A percentile compares a stretch with the other conserved stretches of the same genome.
phyloP scores from a whole-genome alignment of 306 rosid species.

The Begonia loranthoides region DNA sequence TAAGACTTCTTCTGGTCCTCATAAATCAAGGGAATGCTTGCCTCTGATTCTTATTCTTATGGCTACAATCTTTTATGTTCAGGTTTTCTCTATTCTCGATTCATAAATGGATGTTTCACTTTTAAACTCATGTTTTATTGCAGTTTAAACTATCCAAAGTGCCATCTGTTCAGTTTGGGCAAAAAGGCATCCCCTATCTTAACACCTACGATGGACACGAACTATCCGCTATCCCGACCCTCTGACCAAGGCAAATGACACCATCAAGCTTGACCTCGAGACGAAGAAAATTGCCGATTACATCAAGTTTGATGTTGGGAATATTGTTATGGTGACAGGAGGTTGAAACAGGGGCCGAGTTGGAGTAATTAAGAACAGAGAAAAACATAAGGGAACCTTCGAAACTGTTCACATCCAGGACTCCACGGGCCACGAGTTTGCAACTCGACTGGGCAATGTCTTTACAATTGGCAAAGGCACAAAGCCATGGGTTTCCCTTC shows the following conservation, averaged over 20 bases:
- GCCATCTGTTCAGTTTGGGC: no score
- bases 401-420: conserved; percentile 20
- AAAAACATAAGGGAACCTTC: conserved; percentile 29
- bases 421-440: no score
- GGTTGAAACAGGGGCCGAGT: conserved; percentile 71
- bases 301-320: conserved; percentile 70
- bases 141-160: no score
- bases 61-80: no score
- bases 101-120: no score
- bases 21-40: conserved; percentile 69
- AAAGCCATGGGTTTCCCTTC: no score
- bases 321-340: conserved; percentile 68
- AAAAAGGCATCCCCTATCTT: no score
- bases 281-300: conserved; percentile 20
- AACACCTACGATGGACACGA: no score
- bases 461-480: no score
- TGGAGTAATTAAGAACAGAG: conserved; percentile 1
- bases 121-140: no score
- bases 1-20: conserved; percentile 74
- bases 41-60: conserved; percentile 52
- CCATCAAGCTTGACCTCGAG: no score
- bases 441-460: no score
- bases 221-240: conserved; percentile 32
- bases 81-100: not conserved
- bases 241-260: conserved; percentile 11